phyloP scores from a whole-genome alignment of 768 basidiomycete genomes.

The Rubroboletus satanas region DNA sequence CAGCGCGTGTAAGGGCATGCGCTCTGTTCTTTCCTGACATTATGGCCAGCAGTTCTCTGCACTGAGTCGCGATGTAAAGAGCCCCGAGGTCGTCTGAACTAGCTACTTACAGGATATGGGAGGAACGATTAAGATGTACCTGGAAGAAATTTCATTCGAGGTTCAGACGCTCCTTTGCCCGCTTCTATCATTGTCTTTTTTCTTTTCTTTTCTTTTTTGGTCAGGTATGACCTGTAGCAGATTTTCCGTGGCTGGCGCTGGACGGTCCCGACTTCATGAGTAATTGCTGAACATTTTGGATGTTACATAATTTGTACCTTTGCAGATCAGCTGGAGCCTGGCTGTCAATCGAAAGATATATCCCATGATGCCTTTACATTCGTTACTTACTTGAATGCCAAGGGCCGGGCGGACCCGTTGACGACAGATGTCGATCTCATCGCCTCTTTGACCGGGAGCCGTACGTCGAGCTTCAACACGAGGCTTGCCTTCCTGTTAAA shows the following conservation, averaged over 20 bases:
- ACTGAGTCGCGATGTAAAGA: constrained; percentile 14
- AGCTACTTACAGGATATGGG: neutral
- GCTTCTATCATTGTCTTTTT: neutral
- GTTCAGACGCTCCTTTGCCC: constrained; percentile 2
- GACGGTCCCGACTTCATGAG: constrained; percentile 7
- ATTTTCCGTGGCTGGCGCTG: constrained; percentile 13
- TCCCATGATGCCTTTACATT: too few species aligned
- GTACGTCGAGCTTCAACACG: too few species aligned
- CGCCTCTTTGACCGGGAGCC: too few species aligned
- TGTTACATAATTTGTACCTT: neutral
- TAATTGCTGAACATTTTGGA: neutral
- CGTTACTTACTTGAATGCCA: too few species aligned
- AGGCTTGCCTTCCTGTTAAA: too few species aligned
- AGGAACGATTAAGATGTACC: constrained; percentile 1
- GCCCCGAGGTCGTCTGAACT: constrained; percentile 19
- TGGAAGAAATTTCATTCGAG: neutral
- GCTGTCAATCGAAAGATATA: too few species aligned
- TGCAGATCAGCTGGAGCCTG: neutral
- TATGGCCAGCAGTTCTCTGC: constrained; percentile 20
- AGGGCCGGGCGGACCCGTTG: too few species aligned
- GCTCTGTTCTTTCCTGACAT: neutral
- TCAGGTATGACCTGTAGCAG: constrained; percentile 10
- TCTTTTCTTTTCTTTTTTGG: constrained; percentile 2
- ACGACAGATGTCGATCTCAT: too few species aligned
- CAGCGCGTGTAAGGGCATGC: neutral